These are phyloP conservation scores for Blastobotrys mokoenaii DNA, from an alignment of 805 yeast genomes.

Conservation along the genomic window DNA sequence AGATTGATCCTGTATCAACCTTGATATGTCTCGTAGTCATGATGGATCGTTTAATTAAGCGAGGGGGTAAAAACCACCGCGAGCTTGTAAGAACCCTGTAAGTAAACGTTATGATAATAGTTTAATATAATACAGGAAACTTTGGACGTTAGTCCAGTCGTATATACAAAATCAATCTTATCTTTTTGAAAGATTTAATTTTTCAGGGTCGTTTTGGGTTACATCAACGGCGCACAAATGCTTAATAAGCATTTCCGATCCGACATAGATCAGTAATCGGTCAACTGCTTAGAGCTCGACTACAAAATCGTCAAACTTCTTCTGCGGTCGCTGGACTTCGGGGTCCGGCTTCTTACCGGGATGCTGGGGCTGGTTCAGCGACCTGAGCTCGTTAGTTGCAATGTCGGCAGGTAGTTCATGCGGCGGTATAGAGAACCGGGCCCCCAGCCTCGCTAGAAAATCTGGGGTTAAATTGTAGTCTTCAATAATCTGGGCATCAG, in stretches of 20 bases:
- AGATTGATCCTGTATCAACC: conserved; percentile 46
- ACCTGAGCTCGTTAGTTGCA: neutral
- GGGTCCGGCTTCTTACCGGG: neutral
- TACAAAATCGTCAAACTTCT: neutral
- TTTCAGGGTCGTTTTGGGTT: too few species aligned
- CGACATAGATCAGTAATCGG: too few species aligned
- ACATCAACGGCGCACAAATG: too few species aligned
- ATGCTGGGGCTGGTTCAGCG: conserved; percentile 1
- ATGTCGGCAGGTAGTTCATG: neutral
- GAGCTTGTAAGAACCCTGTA: neutral
- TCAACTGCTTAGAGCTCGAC: neutral
- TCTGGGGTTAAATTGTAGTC: conserved; percentile 15
- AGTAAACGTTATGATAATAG: neutral
- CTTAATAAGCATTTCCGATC: too few species aligned
- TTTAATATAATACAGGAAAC: neutral
- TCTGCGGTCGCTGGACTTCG: neutral
- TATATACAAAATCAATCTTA: too few species aligned
- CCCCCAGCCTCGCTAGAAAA: conserved; percentile 13
- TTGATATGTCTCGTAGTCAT: conserved; percentile 27
- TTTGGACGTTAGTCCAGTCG: too few species aligned
- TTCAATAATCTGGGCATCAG: conserved; percentile 10
- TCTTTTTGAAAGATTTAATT: too few species aligned
- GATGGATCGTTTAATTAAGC: neutral
- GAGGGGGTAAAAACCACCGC: neutral
- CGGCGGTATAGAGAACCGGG: conserved; percentile 4